Conservation (phyloP, 2,329 filamentous ascomycete species). For the Cladosporium velox region DNA sequence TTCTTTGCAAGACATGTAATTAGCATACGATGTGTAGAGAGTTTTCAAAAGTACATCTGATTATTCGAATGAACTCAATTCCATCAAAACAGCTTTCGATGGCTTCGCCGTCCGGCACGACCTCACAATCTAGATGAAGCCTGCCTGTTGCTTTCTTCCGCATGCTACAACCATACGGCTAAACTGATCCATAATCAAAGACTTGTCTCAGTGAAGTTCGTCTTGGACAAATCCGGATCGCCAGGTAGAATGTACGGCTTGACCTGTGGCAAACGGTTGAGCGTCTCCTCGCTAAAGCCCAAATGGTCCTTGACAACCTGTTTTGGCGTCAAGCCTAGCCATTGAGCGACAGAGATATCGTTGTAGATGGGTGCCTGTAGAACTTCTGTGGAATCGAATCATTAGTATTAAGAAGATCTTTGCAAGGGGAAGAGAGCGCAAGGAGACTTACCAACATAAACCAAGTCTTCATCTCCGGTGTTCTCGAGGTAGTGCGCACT, state of each 20-base stretch:
- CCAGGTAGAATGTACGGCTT: constrained; percentile 45
- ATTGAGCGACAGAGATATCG: constrained; percentile 60
- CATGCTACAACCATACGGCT: not conserved
- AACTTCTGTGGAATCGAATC: constrained; percentile 46
- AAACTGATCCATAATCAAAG: not conserved
- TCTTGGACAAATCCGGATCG: constrained; percentile 39
- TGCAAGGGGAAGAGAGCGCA: not conserved
- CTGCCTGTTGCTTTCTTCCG: not conserved
- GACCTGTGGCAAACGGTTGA: constrained; percentile 40
- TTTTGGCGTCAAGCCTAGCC: constrained; percentile 54
- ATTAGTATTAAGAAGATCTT: not conserved
- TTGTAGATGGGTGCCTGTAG: constrained; percentile 55
- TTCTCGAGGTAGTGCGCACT: constrained; percentile 64
- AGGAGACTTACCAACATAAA: constrained; percentile 48
- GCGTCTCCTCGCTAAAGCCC: constrained; percentile 35
- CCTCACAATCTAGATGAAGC: not conserved
- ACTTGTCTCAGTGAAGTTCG: constrained; percentile 38
- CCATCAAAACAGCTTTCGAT: not conserved
- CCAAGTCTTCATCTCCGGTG: constrained; percentile 57
- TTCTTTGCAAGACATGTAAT: not conserved
- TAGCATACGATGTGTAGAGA: not conserved
- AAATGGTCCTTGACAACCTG: constrained; percentile 42
- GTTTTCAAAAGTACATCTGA: not conserved
- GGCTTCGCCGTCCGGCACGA: not conserved
- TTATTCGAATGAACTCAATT: not conserved